These are phyloP conservation scores for Colletotrichum liaoningense DNA, from an alignment of 2,329 filamentous ascomycete species.

Conservation along the genomic window DNA sequence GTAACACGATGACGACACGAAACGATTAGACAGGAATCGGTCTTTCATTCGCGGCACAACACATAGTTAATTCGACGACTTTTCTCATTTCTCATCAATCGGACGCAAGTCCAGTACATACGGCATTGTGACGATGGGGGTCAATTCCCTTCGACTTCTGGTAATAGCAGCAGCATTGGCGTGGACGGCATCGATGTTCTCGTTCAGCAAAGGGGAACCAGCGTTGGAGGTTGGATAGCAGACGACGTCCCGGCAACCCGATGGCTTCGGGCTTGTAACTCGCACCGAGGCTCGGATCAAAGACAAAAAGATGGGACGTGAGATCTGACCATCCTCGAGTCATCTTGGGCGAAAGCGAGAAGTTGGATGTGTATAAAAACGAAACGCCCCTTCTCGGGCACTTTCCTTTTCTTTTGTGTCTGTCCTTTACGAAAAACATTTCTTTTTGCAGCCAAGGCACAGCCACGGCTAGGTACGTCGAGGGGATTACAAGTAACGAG, in stretches of 20 bases:
- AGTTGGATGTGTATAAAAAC: constrained; percentile 36
- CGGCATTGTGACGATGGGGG: constrained; percentile 31
- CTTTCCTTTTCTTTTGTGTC: constrained; percentile 34
- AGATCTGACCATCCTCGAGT: constrained; percentile 15
- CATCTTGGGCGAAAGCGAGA: constrained; percentile 17
- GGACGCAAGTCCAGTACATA: constrained; percentile 37
- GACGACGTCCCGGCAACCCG: constrained; percentile 4
- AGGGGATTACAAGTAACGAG: constrained; percentile 33
- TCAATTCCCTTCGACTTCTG: constrained; percentile 34
- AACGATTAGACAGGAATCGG: constrained; percentile 29
- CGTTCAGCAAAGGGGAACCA: not conserved
- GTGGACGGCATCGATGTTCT: constrained; percentile 9
- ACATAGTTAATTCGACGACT: constrained; percentile 38
- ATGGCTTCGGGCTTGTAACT: not conserved
- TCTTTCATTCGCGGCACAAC: constrained; percentile 31
- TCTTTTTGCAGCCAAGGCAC: constrained; percentile 14
- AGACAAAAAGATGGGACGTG: not conserved
- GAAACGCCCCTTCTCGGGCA: constrained; percentile 11
- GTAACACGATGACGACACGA: constrained; percentile 37
- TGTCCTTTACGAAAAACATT: constrained; percentile 31
- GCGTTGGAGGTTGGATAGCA: constrained; percentile 25
- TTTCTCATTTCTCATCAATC: constrained; percentile 28
- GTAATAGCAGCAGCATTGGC: constrained; percentile 37
- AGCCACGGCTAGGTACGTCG: constrained; percentile 7
- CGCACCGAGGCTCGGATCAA: not conserved